Conservation (phyloP, 768 basidiomycete genomes). For the Hygrophorus pudorinus region DNA sequence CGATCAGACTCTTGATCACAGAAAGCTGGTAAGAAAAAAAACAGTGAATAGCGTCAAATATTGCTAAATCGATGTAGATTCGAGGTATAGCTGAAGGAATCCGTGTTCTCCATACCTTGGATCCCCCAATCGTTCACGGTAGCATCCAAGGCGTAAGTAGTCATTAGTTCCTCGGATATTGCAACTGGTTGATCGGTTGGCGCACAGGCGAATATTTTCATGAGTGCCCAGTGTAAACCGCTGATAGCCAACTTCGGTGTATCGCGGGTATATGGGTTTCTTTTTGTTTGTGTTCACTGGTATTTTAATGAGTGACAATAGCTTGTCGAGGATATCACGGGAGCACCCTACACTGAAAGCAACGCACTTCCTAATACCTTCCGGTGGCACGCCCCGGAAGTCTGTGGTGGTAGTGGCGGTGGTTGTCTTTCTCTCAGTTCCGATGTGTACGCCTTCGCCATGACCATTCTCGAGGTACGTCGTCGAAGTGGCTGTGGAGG, state of each 20-base stretch:
- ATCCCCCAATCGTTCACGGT: constrained; percentile 40
- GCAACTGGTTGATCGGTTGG: background rate
- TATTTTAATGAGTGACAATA: constrained; percentile 10
- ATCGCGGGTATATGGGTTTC: constrained; percentile 28
- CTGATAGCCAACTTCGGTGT: constrained; percentile 50
- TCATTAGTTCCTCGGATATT: background rate
- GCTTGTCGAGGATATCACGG: constrained; percentile 48
- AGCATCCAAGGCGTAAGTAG: constrained; percentile 38
- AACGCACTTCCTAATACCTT: constrained; percentile 31
- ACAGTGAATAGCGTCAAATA: background rate
- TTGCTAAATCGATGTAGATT: constrained; percentile 21
- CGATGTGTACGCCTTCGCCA: constrained; percentile 45
- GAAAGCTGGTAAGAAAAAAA: constrained; percentile 23
- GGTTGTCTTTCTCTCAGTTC: constrained; percentile 15
- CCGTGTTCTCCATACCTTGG: constrained; percentile 37
- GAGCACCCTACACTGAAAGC: constrained; percentile 45
- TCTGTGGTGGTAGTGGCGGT: too few relatives aligned
- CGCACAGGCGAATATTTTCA: too few relatives aligned
- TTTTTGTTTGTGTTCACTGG: background rate
- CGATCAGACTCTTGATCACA: constrained; percentile 29
- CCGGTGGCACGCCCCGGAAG: too few relatives aligned
- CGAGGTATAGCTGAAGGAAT: constrained; percentile 35
- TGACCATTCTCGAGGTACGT: constrained; percentile 48
- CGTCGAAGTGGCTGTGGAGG: too few relatives aligned
- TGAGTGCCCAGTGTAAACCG: constrained; percentile 14